These are phyloP conservation scores for Asterophora lycoperdoides DNA, from an alignment of 768 basidiomycete species.

Conservation along the genomic window DNA sequence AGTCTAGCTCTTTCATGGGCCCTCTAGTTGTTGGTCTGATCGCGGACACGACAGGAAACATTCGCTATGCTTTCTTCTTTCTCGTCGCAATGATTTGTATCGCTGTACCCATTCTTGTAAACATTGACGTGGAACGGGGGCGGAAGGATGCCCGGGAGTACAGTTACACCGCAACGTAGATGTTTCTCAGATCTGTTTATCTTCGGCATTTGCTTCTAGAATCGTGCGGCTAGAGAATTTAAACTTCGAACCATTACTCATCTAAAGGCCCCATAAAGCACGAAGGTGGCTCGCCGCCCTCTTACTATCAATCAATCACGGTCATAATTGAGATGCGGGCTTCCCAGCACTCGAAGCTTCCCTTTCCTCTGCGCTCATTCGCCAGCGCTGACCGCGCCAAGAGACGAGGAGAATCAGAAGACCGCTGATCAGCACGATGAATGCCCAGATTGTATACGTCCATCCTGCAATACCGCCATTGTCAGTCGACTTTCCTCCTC, in stretches of 20 bases:
- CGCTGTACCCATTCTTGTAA: constrained; percentile 70
- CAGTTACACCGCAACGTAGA: constrained; percentile 16
- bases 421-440: constrained; percentile 48
- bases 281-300: no score
- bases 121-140: constrained; percentile 70
- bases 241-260: neutral
- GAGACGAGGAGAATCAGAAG: constrained; percentile 56
- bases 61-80: constrained; percentile 89
- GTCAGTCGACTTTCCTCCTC: neutral
- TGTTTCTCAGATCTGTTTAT: neutral
- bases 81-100: constrained; percentile 76
- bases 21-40: constrained; percentile 86
- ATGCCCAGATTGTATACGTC: constrained; percentile 63
- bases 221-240: no score
- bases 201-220: neutral
- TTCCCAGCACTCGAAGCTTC: constrained; percentile 25
- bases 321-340: neutral
- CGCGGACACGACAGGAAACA: constrained; percentile 85
- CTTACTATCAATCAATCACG: no score
- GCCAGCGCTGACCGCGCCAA: constrained; percentile 57
- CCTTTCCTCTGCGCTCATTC: constrained; percentile 42
- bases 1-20: constrained; percentile 92
- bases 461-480: constrained; percentile 34
- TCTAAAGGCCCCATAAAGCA: neutral
- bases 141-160: constrained; percentile 45